These are phyloP conservation scores for Aurifilum marmelostoma DNA, from an alignment of 2,329 filamentous ascomycete species.

Conservation along the genomic window DNA sequence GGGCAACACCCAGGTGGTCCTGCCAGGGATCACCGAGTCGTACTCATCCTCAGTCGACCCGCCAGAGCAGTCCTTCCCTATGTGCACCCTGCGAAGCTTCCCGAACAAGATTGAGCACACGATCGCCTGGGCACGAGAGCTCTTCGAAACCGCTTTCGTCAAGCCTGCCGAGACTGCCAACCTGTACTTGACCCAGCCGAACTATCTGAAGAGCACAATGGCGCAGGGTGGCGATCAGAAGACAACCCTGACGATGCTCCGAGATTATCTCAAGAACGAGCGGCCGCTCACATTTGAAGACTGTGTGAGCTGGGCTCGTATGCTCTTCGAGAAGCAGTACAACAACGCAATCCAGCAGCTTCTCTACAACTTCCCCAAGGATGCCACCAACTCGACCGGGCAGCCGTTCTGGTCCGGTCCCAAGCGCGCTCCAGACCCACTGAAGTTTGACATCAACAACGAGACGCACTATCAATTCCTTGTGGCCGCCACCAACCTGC, in stretches of 20 bases:
- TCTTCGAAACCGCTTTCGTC: constrained; percentile 93
- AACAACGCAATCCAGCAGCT: constrained; percentile 96
- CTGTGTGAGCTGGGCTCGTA: constrained; percentile 92
- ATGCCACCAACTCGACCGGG: constrained; percentile 83
- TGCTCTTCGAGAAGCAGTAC: constrained; percentile 94
- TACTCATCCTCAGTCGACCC: constrained; percentile 95
- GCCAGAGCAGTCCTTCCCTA: constrained; percentile 97
- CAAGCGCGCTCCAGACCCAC: constrained; percentile 89
- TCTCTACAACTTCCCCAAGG: constrained; percentile 95
- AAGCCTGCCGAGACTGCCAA: constrained; percentile 94
- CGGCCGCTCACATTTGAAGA: constrained; percentile 93
- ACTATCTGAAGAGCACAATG: constrained; percentile 83
- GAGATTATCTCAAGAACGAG: constrained; percentile 87
- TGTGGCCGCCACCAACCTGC: constrained; percentile 85
- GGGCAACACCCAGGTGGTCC: constrained; percentile 95
- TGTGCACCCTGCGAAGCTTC: constrained; percentile 97
- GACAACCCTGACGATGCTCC: constrained; percentile 85
- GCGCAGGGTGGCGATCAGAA: constrained; percentile 96
- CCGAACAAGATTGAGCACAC: constrained; percentile 98
- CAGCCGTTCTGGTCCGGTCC: constrained; percentile 97
- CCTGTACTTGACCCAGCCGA: constrained; percentile 86
- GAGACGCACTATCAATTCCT: constrained; percentile 87
- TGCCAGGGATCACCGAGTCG: constrained; percentile 90
- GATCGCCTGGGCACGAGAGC: constrained; percentile 95
- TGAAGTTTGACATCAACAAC: constrained; percentile 87